Conservation (phyloP, 2,329 filamentous ascomycete species). For the Stachybotrys chlorohalonatus region DNA sequence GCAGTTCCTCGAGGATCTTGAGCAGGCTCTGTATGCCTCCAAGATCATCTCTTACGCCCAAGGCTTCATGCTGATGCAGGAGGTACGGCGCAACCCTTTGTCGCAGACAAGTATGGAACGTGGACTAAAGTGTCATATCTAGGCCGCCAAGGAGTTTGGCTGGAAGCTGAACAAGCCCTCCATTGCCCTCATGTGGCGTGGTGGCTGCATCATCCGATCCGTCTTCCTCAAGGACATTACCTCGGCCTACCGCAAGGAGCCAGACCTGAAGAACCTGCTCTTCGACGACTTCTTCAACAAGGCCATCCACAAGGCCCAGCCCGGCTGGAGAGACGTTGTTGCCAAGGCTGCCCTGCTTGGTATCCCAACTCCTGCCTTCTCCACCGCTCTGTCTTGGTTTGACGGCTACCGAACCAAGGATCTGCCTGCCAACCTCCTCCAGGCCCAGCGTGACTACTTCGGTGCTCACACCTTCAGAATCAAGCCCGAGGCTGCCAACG, state of each 20-base stretch:
- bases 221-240: constrained; percentile 99
- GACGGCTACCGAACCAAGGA: constrained; percentile 97
- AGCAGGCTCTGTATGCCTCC: constrained; percentile 97
- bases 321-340: constrained; percentile 84
- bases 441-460: constrained; percentile 99
- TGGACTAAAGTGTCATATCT: not conserved
- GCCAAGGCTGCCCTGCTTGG: constrained; percentile 87
- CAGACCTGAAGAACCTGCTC: constrained; percentile 92
- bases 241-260: constrained; percentile 86
- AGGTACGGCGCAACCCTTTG: constrained; percentile 46
- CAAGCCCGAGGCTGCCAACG: constrained; percentile 70
- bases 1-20: constrained; percentile 91
- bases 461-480: constrained; percentile 86
- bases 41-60: constrained; percentile 99
- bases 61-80: constrained; percentile 99
- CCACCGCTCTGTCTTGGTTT: constrained; percentile 95
- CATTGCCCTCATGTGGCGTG: constrained; percentile 99
- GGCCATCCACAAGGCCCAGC: constrained; percentile 94
- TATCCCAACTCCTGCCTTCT: constrained; percentile 94
- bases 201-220: constrained; percentile 98
- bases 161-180: constrained; percentile 99
- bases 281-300: constrained; percentile 99
- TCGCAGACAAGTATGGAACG: not conserved
- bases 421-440: constrained; percentile 93
- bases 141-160: constrained; percentile 89